Conservation (phyloP, 2,329 filamentous ascomycete species). For the Ceratocystis alfenasii region DNA sequence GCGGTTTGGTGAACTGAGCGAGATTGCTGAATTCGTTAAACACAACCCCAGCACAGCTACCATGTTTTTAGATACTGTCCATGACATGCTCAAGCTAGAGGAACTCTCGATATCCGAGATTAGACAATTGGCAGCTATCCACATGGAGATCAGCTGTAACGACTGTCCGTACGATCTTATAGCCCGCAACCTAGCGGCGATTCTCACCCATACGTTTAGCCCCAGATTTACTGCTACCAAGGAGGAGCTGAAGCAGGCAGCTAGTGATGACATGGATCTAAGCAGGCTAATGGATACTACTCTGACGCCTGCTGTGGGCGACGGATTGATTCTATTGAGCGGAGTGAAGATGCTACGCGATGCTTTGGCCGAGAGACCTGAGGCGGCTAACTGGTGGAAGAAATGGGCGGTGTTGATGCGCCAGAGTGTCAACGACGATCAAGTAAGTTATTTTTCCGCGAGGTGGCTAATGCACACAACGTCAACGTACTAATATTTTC, state of each 20-base stretch:
- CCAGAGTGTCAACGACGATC: constrained; percentile 37
- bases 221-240: constrained; percentile 10
- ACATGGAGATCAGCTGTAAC: constrained; percentile 1
- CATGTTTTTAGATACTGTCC: constrained; percentile 17
- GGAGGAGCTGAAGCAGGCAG: constrained; percentile 11
- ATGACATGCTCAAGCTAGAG: constrained; percentile 13
- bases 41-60: constrained; percentile 17
- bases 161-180: constrained; percentile 19
- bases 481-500: background rate
- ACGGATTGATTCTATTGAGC: constrained; percentile 17
- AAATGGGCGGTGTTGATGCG: constrained; percentile 42
- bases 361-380: constrained; percentile 9
- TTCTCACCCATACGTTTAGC: constrained; percentile 21
- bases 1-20: background rate
- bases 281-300: constrained; percentile 11
- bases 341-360: constrained; percentile 21
- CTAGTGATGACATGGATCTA: constrained; percentile 11
- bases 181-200: constrained; percentile 16
- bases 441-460: constrained; percentile 30
- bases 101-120: constrained; percentile 15
- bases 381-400: constrained; percentile 23
- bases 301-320: constrained; percentile 17
- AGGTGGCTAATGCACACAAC: background rate
- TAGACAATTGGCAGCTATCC: constrained; percentile 9
- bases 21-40: constrained; percentile 1